phyloP scores from a whole-genome alignment of 202 grass and related monocot genomes.

The Saccharum hybrid region DNA sequence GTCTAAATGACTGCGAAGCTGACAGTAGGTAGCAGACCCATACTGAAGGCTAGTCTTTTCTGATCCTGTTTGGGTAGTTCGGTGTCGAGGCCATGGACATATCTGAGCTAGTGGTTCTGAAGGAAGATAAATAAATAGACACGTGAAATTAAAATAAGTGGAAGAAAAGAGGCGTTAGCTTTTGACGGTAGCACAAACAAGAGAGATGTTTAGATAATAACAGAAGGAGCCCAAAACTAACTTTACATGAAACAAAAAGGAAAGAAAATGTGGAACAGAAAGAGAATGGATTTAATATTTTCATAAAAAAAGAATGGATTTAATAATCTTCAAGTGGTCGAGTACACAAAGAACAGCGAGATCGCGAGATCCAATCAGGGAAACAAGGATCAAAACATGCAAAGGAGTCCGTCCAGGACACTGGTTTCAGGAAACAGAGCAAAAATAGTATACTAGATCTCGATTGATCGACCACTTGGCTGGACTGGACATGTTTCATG shows the following conservation, averaged over 20 bases:
- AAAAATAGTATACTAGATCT: slow-evolving; percentile 48
- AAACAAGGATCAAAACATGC: slow-evolving; percentile 42
- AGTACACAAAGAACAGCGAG: neutral
- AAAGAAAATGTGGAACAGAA: neutral
- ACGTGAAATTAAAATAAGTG: neutral
- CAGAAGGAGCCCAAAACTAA: slow-evolving; percentile 6
- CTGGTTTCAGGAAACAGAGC: slow-evolving; percentile 31
- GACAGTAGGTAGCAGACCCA: neutral
- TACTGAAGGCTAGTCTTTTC: neutral
- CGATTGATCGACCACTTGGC: slow-evolving; percentile 24
- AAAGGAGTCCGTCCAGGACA: slow-evolving; percentile 10
- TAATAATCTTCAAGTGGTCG: slow-evolving; percentile 8
- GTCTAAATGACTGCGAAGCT: neutral
- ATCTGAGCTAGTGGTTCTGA: neutral
- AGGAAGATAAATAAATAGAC: neutral
- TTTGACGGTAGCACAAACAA: neutral
- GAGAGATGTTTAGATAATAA: neutral
- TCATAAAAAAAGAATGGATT: neutral
- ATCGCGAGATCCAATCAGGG: slow-evolving; percentile 38
- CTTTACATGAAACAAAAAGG: neutral
- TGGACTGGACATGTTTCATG: slow-evolving; percentile 26
- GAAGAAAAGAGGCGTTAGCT: neutral
- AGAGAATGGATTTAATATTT: neutral
- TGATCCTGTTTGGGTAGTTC: neutral
- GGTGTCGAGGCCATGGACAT: neutral